phyloP scores from a whole-genome alignment of 1,284 basidiomycete genomes.

The Caloboletus firmus region DNA sequence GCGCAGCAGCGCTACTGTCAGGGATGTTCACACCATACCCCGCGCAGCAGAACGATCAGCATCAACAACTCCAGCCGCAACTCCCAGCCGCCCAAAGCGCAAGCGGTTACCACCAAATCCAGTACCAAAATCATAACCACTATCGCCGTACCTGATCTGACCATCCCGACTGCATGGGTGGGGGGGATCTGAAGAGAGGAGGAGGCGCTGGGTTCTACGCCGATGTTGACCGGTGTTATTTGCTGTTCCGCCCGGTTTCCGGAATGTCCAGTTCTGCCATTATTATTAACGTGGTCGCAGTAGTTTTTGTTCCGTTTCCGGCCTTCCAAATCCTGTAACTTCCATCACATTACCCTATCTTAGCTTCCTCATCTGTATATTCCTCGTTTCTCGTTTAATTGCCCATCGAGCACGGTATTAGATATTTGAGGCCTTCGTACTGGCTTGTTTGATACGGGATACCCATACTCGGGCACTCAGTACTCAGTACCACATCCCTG shows the following conservation, averaged over 20 bases:
- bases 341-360: neutral
- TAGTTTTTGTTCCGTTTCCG: neutral
- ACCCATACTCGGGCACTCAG: neutral
- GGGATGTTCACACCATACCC: conserved; percentile 14
- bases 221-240: neutral
- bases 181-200: neutral
- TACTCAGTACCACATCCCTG: neutral
- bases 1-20: conserved; percentile 7
- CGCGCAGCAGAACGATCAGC: neutral
- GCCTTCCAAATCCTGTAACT: neutral
- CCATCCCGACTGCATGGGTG: neutral
- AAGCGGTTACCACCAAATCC: neutral
- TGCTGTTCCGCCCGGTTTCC: neutral
- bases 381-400: neutral
- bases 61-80: neutral
- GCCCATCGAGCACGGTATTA: neutral
- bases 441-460: neutral
- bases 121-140: neutral
- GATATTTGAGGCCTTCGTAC: neutral
- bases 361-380: neutral
- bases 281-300: neutral
- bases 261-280: neutral
- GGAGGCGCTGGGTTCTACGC: neutral
- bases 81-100: neutral
- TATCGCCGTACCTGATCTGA: neutral